phyloP scores from a whole-genome alignment of 2,329 filamentous ascomycete species.

The Aureobasidium sp. region DNA sequence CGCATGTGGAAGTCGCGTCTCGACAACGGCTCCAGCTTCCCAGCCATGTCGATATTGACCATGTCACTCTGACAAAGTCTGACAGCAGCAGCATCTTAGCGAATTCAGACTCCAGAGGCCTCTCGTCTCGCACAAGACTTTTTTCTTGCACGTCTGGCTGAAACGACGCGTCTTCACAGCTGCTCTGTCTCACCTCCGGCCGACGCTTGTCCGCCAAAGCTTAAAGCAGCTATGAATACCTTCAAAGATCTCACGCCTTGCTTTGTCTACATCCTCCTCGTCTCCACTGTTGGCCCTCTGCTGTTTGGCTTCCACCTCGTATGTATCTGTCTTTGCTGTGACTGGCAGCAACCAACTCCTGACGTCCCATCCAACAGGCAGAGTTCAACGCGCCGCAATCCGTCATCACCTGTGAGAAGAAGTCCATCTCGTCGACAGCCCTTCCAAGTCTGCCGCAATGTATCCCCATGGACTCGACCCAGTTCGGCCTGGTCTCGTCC shows the following conservation, averaged over 20 bases:
- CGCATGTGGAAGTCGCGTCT: not conserved
- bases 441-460: conserved; percentile 54
- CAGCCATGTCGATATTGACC: not conserved
- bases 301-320: conserved; percentile 94
- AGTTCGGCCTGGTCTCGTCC: conserved; percentile 80
- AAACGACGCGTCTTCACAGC: not conserved
- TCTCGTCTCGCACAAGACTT: not conserved
- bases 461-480: conserved; percentile 73
- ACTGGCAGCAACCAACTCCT: not conserved
- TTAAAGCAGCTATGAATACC: conserved; percentile 25
- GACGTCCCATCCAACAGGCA: conserved; percentile 46
- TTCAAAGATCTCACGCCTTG: conserved; percentile 57
- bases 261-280: conserved; percentile 64
- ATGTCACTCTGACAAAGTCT: not conserved
- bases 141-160: not conserved
- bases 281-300: conserved; percentile 76
- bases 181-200: not conserved
- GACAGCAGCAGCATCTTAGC: not conserved
- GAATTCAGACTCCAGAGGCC: not conserved
- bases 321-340: conserved; percentile 24
- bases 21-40: not conserved
- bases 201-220: not conserved
- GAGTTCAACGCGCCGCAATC: conserved; percentile 93
- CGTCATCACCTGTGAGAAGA: conserved; percentile 76
- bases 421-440: conserved; percentile 33